Conservation (phyloP, 2,329 filamentous ascomycete genomes). For the Penicillium sp. region DNA sequence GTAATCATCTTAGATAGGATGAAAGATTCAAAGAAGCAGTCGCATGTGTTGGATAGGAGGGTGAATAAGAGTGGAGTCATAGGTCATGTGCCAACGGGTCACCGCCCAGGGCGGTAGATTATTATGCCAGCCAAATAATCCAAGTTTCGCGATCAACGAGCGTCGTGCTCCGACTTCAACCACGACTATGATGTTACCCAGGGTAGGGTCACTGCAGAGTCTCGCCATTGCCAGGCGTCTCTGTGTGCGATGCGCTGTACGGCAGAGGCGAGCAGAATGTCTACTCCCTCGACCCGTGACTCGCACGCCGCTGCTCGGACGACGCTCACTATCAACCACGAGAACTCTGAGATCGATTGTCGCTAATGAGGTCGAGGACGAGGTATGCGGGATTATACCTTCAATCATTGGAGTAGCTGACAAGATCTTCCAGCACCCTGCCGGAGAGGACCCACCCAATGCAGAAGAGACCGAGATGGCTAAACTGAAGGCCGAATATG, state of each 20-base stretch:
- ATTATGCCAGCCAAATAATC: slow-evolving; percentile 8
- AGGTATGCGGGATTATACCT: background rate
- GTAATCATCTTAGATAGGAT: background rate
- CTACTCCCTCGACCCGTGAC: background rate
- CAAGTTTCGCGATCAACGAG: slow-evolving; percentile 12
- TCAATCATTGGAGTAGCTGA: background rate
- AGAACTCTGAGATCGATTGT: slow-evolving; percentile 7
- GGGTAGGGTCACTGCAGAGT: slow-evolving; percentile 15
- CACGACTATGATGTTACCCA: slow-evolving; percentile 24
- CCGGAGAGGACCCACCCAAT: background rate
- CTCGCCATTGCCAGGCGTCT: slow-evolving; percentile 7
- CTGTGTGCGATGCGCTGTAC: slow-evolving; percentile 12
- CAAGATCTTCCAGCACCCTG: background rate
- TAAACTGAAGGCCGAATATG: slow-evolving; percentile 32
- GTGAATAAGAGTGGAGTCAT: too few relatives aligned
- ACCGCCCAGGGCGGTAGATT: slow-evolving; percentile 15
- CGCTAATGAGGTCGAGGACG: background rate
- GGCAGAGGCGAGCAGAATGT: slow-evolving; percentile 9
- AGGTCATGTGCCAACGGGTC: background rate
- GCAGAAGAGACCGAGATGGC: slow-evolving; percentile 15
- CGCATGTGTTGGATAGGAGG: too few relatives aligned
- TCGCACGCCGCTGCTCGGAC: background rate
- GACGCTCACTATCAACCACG: slow-evolving; percentile 11
- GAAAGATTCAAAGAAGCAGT: too few relatives aligned
- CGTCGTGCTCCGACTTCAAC: slow-evolving; percentile 9